Evolutionary conservation across 345 rosid species (phyloP), one percentile per base, ranked within the genome.

Genomic region (Eucalyptus paniculata): DNA sequence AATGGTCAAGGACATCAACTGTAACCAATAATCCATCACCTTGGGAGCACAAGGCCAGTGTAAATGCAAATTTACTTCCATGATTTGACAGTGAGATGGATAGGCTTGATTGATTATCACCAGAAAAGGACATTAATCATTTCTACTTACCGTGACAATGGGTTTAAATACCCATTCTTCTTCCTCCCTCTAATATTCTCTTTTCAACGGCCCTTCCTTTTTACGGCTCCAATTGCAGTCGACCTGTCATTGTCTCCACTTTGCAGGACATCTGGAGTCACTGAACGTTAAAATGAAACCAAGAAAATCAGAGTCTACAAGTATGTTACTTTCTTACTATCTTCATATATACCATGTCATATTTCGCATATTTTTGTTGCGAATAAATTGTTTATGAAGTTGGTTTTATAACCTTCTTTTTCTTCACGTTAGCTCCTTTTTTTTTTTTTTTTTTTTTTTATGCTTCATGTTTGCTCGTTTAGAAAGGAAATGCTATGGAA

Each of bases 401-500:
- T 60, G 67, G 2, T 60, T 60, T 28, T 60, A 26, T 58, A 26
- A 26, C 30, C 65, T 26, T 58, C 26, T 26, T 58, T 58, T 58
- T 58, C n/a, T 58, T 58, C 65, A 54, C 2, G 58, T 54, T 54
- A 54, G 58, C 58, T 54, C 58, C 5, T 19, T 54, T 4, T 53
- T 19, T 50, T 50, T 0, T 19, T 50, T 50, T 0, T n/a, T n/a
- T n/a, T 19, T 54, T 4, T 53, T 19, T 50, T 50, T 0, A 21
- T 21, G 58, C 30, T 58, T 58, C 65, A 58, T 10, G 7, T 58
- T 58, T 24, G 65, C 14, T 58, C 65, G 30, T 58, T 58, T 58
- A 26, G 65, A 26, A 26, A 58, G 65, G n/a, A 58, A 58, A 58
- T 24, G 65, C 65, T 58, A 24, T 58, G n/a, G 30, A 58, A 14